These are phyloP conservation scores for Cutaneotrichosporon spelunceum DNA, from an alignment of 1,284 basidiomycete species.

Conservation along the genomic window DNA sequence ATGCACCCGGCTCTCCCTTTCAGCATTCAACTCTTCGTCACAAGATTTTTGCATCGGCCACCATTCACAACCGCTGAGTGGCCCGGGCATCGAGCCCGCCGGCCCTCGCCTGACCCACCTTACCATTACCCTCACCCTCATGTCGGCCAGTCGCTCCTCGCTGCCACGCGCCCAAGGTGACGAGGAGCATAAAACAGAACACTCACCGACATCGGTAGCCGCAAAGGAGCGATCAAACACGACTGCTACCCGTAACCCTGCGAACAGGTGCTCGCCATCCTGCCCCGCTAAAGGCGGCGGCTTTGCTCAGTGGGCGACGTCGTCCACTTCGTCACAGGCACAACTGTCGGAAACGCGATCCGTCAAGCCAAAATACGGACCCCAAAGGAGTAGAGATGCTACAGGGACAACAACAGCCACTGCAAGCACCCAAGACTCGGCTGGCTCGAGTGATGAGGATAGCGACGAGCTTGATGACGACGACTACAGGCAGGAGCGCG, in stretches of 20 bases:
- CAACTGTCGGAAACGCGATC: not conserved
- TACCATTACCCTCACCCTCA: slow-evolving; percentile 5
- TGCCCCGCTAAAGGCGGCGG: not conserved
- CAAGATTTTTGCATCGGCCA: not conserved
- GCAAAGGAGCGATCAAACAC: not conserved
- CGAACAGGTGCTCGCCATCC: not conserved
- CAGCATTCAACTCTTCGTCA: not conserved
- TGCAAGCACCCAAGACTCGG: slow-evolving; percentile 13
- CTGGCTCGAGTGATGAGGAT: slow-evolving; percentile 16
- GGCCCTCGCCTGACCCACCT: not conserved
- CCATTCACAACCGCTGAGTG: not conserved
- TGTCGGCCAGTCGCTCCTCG: slow-evolving; percentile 7
- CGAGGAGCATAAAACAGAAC: not conserved
- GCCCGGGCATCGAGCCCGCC: slow-evolving; percentile 4
- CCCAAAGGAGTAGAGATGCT: not conserved
- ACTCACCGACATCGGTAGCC: not conserved
- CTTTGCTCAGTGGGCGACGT: slow-evolving; percentile 3
- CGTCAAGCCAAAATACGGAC: not conserved
- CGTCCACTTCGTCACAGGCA: not conserved
- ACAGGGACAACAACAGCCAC: slow-evolving; percentile 4
- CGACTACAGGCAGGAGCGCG: slow-evolving; percentile 8
- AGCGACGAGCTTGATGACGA: slow-evolving; percentile 24
- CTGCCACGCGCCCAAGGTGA: not conserved
- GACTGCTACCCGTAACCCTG: not conserved
- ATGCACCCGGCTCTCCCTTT: not conserved